phyloP scores from a whole-genome alignment of 805 yeast species.

The Starmerella khaoyaiensis region DNA sequence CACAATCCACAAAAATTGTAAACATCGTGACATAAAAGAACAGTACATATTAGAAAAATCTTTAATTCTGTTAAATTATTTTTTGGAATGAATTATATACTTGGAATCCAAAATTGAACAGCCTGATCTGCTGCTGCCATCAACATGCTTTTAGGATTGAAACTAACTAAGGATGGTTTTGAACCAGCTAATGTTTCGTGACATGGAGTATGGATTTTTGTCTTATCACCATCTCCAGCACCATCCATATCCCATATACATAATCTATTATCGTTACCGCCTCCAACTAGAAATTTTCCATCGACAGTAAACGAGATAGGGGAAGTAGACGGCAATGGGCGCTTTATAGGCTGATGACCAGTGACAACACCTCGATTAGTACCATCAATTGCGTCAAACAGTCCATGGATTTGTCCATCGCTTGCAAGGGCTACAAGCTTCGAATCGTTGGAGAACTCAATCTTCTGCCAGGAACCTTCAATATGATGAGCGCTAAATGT shows the following conservation, averaged over 20 bases:
- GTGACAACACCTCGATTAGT: constrained; percentile 34
- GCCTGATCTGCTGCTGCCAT: constrained; percentile 54
- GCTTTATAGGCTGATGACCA: constrained; percentile 39
- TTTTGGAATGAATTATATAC: not conserved
- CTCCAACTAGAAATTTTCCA: constrained; percentile 48
- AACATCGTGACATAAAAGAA: not conserved
- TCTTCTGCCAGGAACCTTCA: constrained; percentile 39
- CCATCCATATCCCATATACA: constrained; percentile 39
- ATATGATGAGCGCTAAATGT: constrained; percentile 31
- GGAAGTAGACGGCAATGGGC: constrained; percentile 25
- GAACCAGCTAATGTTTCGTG: constrained; percentile 17
- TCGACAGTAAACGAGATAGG: constrained; percentile 54
- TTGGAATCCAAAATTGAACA: constrained; percentile 34
- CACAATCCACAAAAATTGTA: not conserved
- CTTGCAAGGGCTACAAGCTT: constrained; percentile 47
- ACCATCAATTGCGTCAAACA: constrained; percentile 63
- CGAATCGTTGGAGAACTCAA: constrained; percentile 73
- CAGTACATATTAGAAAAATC: not conserved
- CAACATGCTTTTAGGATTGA: constrained; percentile 48
- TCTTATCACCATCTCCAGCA: constrained; percentile 7
- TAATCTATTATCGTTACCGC: constrained; percentile 43
- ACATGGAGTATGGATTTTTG: constrained; percentile 20
- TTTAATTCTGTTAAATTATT: not conserved
- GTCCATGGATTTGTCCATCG: constrained; percentile 42
- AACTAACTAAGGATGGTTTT: constrained; percentile 23